Base-by-base conservation (phyloP, 2,329 filamentous ascomycete genomes). In the Alternaria conjuncta region DNA sequence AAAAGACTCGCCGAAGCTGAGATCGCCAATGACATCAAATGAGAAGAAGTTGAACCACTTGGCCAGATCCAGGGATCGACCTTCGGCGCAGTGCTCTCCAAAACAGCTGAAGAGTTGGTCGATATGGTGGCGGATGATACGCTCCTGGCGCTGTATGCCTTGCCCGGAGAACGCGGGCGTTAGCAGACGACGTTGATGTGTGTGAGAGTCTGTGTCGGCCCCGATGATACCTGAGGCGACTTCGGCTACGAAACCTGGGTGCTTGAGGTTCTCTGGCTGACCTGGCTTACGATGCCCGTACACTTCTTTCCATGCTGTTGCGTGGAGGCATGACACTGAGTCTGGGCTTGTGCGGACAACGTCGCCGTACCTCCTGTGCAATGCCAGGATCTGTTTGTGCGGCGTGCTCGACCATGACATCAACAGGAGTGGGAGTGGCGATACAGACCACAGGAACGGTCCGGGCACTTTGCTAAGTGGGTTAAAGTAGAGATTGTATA, bases 1-100 rank as follows among this genome's bases (percentile, higher is more conserved):
- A 59, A 72, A 86, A 0, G 83, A 78, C 7, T 83, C 80, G 0
- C 85, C 85, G 65, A 87, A 86, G 0, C 84, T 83, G 43, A 87
- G 77, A 65, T 84, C 82, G 15, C 82, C 82, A 61, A 71, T 72
- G 20, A 72, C 44, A 41, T 72, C 70, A 30, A 72, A 70, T 0
- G 70, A 73, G 9, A 59, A 65, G 25, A 62, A 67, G 21, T 57
- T 61, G 45, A 65, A 71, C 65, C 70, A 72, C 15, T 64, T 58
- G 3, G 30, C 56, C 2, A 74, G 41, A 43, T 74, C 64, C 8
- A 63, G 20, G 9, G 56, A 15, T 36, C 3, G 15, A 12, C 51
- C 55, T 5, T 59, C 44, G 10, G 30, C 28, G 23, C 28, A 54
- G 47, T 59, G 32, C 45, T 57, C 53, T 41, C 36, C 59, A 11